phyloP scores from a whole-genome alignment of 345 rosid genomes.

The Euphorbia peplus region DNA sequence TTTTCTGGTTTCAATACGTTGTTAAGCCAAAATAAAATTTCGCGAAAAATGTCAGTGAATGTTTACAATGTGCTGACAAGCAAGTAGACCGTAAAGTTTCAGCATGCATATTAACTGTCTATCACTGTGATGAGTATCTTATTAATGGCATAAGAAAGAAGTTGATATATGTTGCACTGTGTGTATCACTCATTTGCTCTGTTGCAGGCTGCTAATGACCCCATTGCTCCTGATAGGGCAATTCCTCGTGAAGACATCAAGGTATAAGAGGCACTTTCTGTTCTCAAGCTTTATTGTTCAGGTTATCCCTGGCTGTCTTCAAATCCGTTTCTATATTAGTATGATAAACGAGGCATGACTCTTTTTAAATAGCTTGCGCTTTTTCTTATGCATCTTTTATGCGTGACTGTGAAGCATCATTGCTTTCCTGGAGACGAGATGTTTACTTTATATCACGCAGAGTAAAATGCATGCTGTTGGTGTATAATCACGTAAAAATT shows the following conservation, averaged over 20 bases:
- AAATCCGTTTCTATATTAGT: too few species aligned
- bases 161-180: not conserved
- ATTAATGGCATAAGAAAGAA: not conserved
- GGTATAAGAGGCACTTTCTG: slow-evolving; percentile 36
- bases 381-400: too few species aligned
- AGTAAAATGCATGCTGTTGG: not conserved
- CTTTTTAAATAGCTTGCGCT: too few species aligned
- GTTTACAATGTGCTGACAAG: not conserved
- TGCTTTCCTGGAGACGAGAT: too few species aligned
- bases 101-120: not conserved
- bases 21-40: not conserved
- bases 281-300: too few species aligned
- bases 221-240: slow-evolving; percentile 82
- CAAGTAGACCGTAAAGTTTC: not conserved
- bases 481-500: not conserved
- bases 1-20: not conserved
- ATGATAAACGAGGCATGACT: too few species aligned
- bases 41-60: not conserved
- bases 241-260: slow-evolving; percentile 82
- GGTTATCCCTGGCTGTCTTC: not conserved
- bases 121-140: not conserved
- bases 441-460: too few species aligned
- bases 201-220: slow-evolving; percentile 82
- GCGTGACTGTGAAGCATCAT: too few species aligned
- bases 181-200: not conserved